A percentile compares a stretch with the other conserved stretches of the same genome.
Conservation (phyloP, 345 rosid genomes). For the Dimocarpus longan region DNA sequence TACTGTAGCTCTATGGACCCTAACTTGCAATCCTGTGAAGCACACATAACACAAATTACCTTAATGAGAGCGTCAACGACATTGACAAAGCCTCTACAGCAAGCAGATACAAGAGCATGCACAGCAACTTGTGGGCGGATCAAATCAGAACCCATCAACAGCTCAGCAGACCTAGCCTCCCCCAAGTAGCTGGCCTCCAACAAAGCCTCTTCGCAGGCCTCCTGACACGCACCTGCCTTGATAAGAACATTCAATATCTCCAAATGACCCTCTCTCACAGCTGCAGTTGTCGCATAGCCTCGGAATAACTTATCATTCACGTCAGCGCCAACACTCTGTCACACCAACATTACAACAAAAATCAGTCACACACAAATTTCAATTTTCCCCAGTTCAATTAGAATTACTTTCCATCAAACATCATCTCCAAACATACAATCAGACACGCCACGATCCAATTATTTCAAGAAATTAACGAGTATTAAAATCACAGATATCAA, state of each 20-base stretch:
- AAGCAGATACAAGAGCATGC: constrained; percentile 59
- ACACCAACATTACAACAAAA: background rate
- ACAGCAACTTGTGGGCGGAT: constrained; percentile 50
- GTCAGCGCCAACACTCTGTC: constrained; percentile 58
- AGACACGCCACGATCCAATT: background rate
- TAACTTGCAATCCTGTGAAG: background rate
- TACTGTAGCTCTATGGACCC: background rate
- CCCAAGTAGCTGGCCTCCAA: constrained; percentile 66
- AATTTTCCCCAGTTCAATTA: background rate
- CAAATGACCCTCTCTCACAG: constrained; percentile 54
- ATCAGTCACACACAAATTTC: background rate
- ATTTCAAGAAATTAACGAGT: background rate
- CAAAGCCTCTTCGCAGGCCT: constrained; percentile 69
- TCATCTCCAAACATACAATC: background rate
- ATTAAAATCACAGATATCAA: background rate
- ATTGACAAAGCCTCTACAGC: constrained; percentile 58
- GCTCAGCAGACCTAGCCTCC: constrained; percentile 35
- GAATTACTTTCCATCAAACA: background rate
- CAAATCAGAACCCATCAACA: constrained; percentile 52
- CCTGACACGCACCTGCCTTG: constrained; percentile 52
- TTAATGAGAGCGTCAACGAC: constrained; percentile 51
- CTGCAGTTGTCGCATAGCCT: constrained; percentile 64
- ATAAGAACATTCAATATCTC: constrained; percentile 51
- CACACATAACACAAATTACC: constrained; percentile 30
- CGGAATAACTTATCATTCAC: constrained; percentile 62